Conservation (phyloP, 495 filamentous ascomycete genomes). For the Lasiosphaeriaceae sp. region DNA sequence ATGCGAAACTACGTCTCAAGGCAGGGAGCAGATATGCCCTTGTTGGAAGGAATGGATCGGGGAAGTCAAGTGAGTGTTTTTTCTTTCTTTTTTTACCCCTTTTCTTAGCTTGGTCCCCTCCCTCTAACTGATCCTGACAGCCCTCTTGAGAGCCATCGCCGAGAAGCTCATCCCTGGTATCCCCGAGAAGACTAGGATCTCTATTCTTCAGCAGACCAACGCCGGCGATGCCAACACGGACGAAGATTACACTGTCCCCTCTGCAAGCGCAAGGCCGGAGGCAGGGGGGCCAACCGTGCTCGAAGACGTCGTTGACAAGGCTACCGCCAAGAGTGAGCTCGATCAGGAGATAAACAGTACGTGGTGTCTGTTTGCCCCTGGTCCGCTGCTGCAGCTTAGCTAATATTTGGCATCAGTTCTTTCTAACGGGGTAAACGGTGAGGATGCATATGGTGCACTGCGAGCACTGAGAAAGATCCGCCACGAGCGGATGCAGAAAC, state of each 20-base stretch:
- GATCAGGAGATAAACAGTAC: conserved; percentile 55
- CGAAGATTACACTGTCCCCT: conserved; percentile 6
- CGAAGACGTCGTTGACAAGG: conserved; percentile 63
- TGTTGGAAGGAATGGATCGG: conserved; percentile 72
- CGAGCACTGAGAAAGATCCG: conserved; percentile 56
- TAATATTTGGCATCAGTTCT: conserved; percentile 22
- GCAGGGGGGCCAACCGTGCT: conserved; percentile 48
- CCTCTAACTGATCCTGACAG: conserved; percentile 18
- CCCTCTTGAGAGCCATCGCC: conserved; percentile 67
- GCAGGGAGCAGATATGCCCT: conserved; percentile 68
- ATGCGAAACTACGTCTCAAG: conserved; percentile 66
- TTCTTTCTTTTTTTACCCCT: neutral
- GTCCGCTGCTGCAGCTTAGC: conserved; percentile 43
- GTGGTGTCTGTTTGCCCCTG: conserved; percentile 8
- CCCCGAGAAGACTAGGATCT: conserved; percentile 60
- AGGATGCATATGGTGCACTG: conserved; percentile 51
- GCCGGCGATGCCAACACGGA: conserved; percentile 30
- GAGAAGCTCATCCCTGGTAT: conserved; percentile 78
- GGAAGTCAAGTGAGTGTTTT: conserved; percentile 65
- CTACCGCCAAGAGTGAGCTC: conserved; percentile 56
- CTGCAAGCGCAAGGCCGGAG: neutral
- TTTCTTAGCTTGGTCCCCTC: neutral
- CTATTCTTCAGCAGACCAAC: conserved; percentile 68
- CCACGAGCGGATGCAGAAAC: conserved; percentile 54
- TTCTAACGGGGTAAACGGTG: conserved; percentile 34